Base-by-base conservation (phyloP, 257 asterid species). In the Gentiana dahurica region DNA sequence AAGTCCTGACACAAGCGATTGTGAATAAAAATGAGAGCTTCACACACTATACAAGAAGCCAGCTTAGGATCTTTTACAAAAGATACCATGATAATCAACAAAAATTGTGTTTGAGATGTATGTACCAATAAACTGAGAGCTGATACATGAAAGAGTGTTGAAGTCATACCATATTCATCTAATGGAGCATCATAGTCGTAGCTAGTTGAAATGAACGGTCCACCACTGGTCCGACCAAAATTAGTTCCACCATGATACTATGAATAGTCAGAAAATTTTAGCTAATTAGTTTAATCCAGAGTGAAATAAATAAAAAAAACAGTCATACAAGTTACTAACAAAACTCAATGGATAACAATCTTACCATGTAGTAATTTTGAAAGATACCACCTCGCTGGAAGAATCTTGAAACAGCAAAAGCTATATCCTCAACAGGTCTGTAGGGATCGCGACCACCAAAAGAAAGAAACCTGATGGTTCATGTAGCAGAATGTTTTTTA, bases 211-310 rank as follows among this genome's bases (percentile, higher is more conserved):
- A 87, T 81, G 75, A 84, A 84, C 37, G 98, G 96, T 38, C 98
- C 98, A 51, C 98, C 97, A 60, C 71, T 58, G 36, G 85, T 77
- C 64, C 87, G 85, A 51, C 80, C 96, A 68, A 87, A 87, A 82
- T 90, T 90, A 32, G 96, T 87, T 72, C 96, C 98, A 9, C 98
- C 96, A 24, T 87, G 96, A 51, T 90, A 90, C 98, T 90, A 75
- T 72, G 37, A 62, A 58, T 64, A 55, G 41, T 11, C 45, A 49
- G 15, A 0, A 15, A 6, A 15, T 37, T 34, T 37, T 3, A 34
- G 32, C 12, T 15, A 53, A 44, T 36, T 8, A 49, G 34, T 52
- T 41, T 41, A 41, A 41, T 5, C 8, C 46, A 41, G 46, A 41
- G 9, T 5, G 9, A 4, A 10, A 41, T 6, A 10, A 41, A 41